Conservation (phyloP, 2,329 filamentous ascomycete genomes). For the Acarospora socialis region DNA sequence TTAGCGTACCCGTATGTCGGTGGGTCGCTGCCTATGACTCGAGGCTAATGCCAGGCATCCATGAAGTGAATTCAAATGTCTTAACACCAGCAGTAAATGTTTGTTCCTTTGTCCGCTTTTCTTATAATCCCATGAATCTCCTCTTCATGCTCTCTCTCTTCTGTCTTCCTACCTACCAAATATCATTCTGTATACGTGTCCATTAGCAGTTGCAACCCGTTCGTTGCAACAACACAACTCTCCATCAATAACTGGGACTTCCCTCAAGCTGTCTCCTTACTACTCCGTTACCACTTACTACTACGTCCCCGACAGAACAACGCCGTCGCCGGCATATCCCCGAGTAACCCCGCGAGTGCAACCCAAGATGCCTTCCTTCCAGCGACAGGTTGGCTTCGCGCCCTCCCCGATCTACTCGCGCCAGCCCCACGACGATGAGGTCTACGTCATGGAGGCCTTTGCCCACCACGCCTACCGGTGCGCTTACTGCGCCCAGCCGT, state of each 20-base stretch:
- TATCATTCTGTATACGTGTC: not conserved
- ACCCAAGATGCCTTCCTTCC: conserved; percentile 15
- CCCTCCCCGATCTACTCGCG: conserved; percentile 16
- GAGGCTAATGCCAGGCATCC: too few relatives aligned
- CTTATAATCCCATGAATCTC: too few relatives aligned
- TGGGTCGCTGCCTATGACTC: too few relatives aligned
- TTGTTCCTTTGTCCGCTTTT: too few relatives aligned
- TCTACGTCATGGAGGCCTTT: conserved; percentile 22
- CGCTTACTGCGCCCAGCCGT: conserved; percentile 20
- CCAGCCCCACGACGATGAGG: conserved; percentile 23
- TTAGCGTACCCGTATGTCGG: too few relatives aligned
- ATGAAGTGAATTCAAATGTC: too few relatives aligned
- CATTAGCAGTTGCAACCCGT: not conserved
- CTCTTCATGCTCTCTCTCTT: not conserved
- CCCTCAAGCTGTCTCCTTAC: conserved; percentile 19
- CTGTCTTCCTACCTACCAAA: conserved; percentile 1
- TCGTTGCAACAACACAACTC: not conserved
- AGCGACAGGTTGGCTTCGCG: conserved; percentile 17
- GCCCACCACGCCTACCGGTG: conserved; percentile 23
- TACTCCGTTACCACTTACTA: conserved; percentile 17
- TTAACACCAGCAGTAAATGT: too few relatives aligned
- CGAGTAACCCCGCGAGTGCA: conserved; percentile 21
- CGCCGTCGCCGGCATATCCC: conserved; percentile 13
- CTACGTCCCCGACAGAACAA: conserved; percentile 12
- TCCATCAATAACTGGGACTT: not conserved